Evolutionary conservation across 306 rosid species (phyloP), one percentile per base, ranked within the genome.

Genomic region (Cyclanthera cordifolia): DNA sequence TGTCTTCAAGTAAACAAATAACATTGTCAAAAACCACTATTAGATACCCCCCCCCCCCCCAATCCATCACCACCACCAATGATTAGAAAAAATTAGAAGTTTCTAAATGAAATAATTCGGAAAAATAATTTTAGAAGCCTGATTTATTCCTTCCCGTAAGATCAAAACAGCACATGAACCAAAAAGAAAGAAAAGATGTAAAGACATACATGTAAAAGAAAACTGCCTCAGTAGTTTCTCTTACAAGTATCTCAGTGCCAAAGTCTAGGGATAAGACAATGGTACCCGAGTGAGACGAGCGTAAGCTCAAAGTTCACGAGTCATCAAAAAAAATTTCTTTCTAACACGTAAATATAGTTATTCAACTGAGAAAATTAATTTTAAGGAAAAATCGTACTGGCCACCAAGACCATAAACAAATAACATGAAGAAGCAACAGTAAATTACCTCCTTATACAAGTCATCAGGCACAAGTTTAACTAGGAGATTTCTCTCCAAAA

Each of bases 391-490:
- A 65, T 14, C 6, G 25, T 14, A 23, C 19, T 14, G 16, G 41
- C 41, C 39, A 27, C 30, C 21, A 61, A 13, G 11, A 27, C 21
- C 8, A 15, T 37, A 14, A 24, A 53, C 53, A 30, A 24, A 53
- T 23, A 48, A n/a, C 19, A 13, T 1, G 21, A 30, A 43, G 37
- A 19, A 7, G 9, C 12, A 73, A 4, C 24, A 6, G 8, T 5
- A 51, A 21, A 64, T 50, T 78, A 92, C 97, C 96, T 85, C 82
- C 50, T 74, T 75, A 74, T 89, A 89, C 71, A 93, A 75, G 60
- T 67, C 75, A 43, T 76, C 70, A 48, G 53, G 68, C 61, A 55
- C 59, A 41, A 84, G 80, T 72, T 85, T 82, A 55, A 79, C 88
- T 52, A 63, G 77, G 25, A 89, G 81, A 63, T 80, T 79, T 61